A percentile compares a stretch with the other conserved stretches of the same genome.
Evolutionary conservation across 2,329 filamentous ascomycete genomes (phyloP).

Genomic region (Pseudogymnoascus sp.): DNA sequence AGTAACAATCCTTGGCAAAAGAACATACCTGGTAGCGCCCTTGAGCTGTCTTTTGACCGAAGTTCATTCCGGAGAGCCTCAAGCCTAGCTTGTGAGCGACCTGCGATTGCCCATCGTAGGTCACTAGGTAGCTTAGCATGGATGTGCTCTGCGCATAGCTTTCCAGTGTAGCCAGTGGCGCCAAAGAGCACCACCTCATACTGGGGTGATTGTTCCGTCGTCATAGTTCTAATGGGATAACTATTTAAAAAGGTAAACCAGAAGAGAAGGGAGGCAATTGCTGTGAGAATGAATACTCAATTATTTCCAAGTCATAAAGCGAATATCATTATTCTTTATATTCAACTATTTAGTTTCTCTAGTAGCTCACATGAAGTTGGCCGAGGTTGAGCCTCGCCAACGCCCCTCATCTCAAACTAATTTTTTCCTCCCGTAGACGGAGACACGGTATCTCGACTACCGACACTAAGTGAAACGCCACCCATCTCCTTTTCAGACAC

Average conservation of each 20-base stretch:
- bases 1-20: not conserved
- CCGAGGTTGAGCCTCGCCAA: not conserved
- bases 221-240: not conserved
- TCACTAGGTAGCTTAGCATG: conserved; percentile 60
- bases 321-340: not conserved
- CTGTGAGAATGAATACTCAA: not conserved
- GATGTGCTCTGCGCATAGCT: conserved; percentile 67
- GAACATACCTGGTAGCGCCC: not conserved
- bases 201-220: conserved; percentile 21
- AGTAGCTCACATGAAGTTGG: not conserved
- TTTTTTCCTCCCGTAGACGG: not conserved
- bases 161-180: conserved; percentile 76
- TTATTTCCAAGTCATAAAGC: not conserved
- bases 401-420: not conserved
- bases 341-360: not conserved
- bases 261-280: not conserved
- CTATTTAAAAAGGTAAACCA: not conserved
- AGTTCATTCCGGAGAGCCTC: conserved; percentile 39
- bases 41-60: not conserved
- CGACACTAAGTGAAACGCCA: not conserved
- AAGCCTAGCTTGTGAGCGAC: conserved; percentile 70
- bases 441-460: not conserved
- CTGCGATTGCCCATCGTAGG: conserved; percentile 80
- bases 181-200: conserved; percentile 61
- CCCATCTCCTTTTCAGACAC: not conserved